Evolutionary conservation across 2,329 filamentous ascomycete genomes (phyloP).

Genomic region (Fusarium sp.): DNA sequence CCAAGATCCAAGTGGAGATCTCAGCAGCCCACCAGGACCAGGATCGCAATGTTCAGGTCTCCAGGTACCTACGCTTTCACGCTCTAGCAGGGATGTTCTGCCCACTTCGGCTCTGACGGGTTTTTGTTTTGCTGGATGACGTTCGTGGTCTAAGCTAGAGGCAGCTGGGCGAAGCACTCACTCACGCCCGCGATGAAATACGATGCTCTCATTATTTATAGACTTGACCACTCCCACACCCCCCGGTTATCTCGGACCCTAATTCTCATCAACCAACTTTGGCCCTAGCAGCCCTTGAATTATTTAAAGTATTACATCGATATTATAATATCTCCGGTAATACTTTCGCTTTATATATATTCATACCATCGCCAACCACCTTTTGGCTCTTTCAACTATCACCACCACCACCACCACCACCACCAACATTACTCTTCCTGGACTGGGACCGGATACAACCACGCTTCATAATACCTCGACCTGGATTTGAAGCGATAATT

Average conservation of each 20-base stretch:
- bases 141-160: slow-evolving; percentile 26
- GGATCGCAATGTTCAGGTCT: too few relatives aligned
- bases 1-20: slow-evolving; percentile 37
- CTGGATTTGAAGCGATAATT: background rate
- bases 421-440: background rate
- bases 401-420: slow-evolving; percentile 1
- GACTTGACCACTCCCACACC: slow-evolving; percentile 35
- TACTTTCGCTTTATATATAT: slow-evolving; percentile 26
- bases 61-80: slow-evolving; percentile 21
- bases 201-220: slow-evolving; percentile 43
- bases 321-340: slow-evolving; percentile 24
- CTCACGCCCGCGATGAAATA: slow-evolving; percentile 21
- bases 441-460: slow-evolving; percentile 15
- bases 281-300: slow-evolving; percentile 31
- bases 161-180: background rate
- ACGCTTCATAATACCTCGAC: slow-evolving; percentile 4
- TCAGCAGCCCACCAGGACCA: slow-evolving; percentile 4
- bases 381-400: background rate
- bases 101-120: slow-evolving; percentile 41
- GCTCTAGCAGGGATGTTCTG: slow-evolving; percentile 11
- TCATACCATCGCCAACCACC: slow-evolving; percentile 1
- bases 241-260: slow-evolving; percentile 25
- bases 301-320: slow-evolving; percentile 33
- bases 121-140: slow-evolving; percentile 34
- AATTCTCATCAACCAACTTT: slow-evolving; percentile 22